Conservation (phyloP, 2,329 filamentous ascomycete species). For the Intubia oerlemansii region DNA sequence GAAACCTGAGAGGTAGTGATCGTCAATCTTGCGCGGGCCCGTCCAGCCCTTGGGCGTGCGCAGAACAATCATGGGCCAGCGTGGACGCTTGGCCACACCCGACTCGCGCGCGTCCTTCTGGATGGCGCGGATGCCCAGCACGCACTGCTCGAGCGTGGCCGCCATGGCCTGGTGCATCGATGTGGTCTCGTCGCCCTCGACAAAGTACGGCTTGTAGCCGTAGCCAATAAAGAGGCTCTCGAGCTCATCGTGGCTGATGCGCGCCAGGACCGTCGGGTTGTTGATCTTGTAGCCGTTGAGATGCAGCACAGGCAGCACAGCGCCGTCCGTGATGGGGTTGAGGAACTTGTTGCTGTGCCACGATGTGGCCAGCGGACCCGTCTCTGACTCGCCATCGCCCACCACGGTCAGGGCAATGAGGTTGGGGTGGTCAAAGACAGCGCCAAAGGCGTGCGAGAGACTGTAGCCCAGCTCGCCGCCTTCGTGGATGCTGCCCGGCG, state of each 20-base stretch:
- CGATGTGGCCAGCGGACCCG: conserved; percentile 54
- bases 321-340: conserved; percentile 58
- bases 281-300: conserved; percentile 77
- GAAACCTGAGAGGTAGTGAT: conserved; percentile 52
- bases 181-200: conserved; percentile 52
- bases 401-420: conserved; percentile 61
- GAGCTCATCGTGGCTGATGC: conserved; percentile 54
- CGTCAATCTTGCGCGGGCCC: conserved; percentile 48
- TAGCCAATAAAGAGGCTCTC: conserved; percentile 49
- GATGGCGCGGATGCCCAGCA: conserved; percentile 43
- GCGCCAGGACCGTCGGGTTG: conserved; percentile 52
- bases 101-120: conserved; percentile 53
- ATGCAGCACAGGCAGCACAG: conserved; percentile 57
- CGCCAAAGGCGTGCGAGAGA: conserved; percentile 57
- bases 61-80: conserved; percentile 63
- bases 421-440: conserved; percentile 54
- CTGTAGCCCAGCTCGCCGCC: conserved; percentile 69
- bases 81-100: conserved; percentile 46
- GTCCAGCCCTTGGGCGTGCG: conserved; percentile 67
- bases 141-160: conserved; percentile 49
- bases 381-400: conserved; percentile 65
- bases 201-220: conserved; percentile 62
- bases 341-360: conserved; percentile 74
- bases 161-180: conserved; percentile 73
- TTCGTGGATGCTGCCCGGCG: conserved; percentile 56